phyloP scores from a whole-genome alignment of 2,329 filamentous ascomycete genomes.

The Coniochaeta sp. region DNA sequence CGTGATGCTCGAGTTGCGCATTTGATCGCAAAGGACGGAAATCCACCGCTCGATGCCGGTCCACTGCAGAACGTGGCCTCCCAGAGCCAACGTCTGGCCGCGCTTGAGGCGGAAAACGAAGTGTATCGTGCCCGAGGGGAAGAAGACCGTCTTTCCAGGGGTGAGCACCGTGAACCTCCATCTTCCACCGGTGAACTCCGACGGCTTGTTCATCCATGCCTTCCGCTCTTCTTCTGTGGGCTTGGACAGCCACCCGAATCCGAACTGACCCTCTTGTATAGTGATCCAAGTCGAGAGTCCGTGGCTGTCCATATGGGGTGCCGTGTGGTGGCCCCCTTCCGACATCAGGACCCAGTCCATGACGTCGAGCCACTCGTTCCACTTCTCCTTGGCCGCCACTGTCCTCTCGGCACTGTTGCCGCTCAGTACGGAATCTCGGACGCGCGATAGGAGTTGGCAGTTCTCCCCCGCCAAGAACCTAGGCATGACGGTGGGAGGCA shows the following conservation, averaged over 20 bases:
- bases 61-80: constrained; percentile 27
- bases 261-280: constrained; percentile 16
- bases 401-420: constrained; percentile 21
- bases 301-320: constrained; percentile 26
- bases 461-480: constrained; percentile 19
- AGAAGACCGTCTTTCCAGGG: constrained; percentile 26
- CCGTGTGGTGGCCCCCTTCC: constrained; percentile 25
- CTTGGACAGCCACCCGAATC: constrained; percentile 23
- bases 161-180: constrained; percentile 25
- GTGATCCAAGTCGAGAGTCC: constrained; percentile 27
- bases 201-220: constrained; percentile 18
- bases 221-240: constrained; percentile 17
- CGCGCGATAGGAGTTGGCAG: constrained; percentile 20
- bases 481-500: constrained; percentile 16
- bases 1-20: constrained; percentile 19
- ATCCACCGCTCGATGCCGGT: constrained; percentile 23
- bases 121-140: constrained; percentile 25
- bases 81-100: constrained; percentile 22
- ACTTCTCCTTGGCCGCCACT: constrained; percentile 18
- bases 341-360: constrained; percentile 24
- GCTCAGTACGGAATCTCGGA: constrained; percentile 26
- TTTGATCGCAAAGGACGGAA: constrained; percentile 18
- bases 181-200: constrained; percentile 16
- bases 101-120: constrained; percentile 22
- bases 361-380: constrained; percentile 25